Conservation (phyloP, 2,329 filamentous ascomycete species). For the Juglanconis oblonga region DNA sequence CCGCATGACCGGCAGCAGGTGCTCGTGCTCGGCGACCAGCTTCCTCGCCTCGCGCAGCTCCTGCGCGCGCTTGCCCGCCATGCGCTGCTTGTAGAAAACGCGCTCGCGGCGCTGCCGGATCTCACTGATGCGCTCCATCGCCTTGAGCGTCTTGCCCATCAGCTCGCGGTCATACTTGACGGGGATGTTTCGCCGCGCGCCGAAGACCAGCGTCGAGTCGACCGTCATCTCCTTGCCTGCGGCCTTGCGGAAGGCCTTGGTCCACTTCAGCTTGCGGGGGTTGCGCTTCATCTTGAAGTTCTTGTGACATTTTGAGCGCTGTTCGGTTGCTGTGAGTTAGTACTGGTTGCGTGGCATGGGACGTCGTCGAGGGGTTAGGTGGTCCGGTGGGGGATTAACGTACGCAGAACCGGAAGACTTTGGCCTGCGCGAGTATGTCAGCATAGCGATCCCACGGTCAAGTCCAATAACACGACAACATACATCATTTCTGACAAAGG, state of each 20-base stretch:
- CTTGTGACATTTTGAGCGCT: constrained; percentile 63
- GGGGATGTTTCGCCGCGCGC: constrained; percentile 88
- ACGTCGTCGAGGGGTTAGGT: background rate
- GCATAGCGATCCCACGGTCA: background rate
- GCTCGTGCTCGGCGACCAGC: constrained; percentile 87
- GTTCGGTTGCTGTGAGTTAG: background rate
- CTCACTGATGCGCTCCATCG: constrained; percentile 88
- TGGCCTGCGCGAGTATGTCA: constrained; percentile 30
- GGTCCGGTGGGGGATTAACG: background rate
- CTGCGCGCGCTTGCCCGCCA: constrained; percentile 84
- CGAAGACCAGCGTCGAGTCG: constrained; percentile 90
- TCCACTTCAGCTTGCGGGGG: constrained; percentile 91
- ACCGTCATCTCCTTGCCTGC: constrained; percentile 88
- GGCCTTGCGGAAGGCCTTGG: constrained; percentile 81
- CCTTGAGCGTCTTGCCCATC: constrained; percentile 80
- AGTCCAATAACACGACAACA: background rate
- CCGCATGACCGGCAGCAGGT: constrained; percentile 76
- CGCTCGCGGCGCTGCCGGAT: constrained; percentile 81
- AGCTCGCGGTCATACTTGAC: constrained; percentile 95
- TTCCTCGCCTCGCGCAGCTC: constrained; percentile 79
- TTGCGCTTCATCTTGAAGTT: constrained; percentile 95
- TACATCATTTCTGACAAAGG: constrained; percentile 64
- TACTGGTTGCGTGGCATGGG: no score
- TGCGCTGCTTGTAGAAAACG: constrained; percentile 89
- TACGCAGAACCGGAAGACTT: constrained; percentile 62